Evolutionary conservation across 306 rosid genomes (phyloP), one percentile per base, ranked within the genome.

Genomic region (Oemleria cerasiformis): DNA sequence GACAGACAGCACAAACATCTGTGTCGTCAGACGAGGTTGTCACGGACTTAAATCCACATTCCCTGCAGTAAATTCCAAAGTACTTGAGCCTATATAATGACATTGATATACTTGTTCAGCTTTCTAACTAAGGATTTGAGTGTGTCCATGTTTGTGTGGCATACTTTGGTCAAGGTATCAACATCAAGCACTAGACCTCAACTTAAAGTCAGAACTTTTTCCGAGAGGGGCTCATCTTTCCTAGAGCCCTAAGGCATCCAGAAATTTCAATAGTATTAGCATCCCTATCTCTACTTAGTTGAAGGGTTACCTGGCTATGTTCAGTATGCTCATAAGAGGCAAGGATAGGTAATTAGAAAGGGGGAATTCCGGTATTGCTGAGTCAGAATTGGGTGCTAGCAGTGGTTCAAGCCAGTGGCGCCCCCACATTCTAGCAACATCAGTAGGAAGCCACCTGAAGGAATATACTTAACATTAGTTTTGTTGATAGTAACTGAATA

Each of bases 341-440:
- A 91, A 77, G 8, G 92, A 91, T 59, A 91, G 84, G 82, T 85
- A 90, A 68, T 84, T 91, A 56, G 97, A 88, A 57, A 80, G 42
- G 71, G 92, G 87, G 63, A 95, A 91, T 6, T 79, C 38, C 0
- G 96, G 85, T 81, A 89, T 62, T 65, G 55, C 43, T 7, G 83
- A 79, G 66, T 86, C 89, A 19, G 97, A 89, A 85, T 81, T 89
- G 48, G 97, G 92, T 64, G 86, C 68, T 72, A 91, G 76, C 64
- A 89, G 41, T 10, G 96, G 90, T 78, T 95, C 99, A 62, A 95
- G 99, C 97, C 97, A 88, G 79, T 84, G 92, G 54, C 96, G 96
- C 43, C 96, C 96, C 97, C 99, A 95, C 96, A 89, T 91, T 85
- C 88, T 86, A 65, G 99, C 99, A 79, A 95, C 89, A 65, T 91